Conservation (phyloP, 1,284 basidiomycete species). For the Cerioporus squamosus region DNA sequence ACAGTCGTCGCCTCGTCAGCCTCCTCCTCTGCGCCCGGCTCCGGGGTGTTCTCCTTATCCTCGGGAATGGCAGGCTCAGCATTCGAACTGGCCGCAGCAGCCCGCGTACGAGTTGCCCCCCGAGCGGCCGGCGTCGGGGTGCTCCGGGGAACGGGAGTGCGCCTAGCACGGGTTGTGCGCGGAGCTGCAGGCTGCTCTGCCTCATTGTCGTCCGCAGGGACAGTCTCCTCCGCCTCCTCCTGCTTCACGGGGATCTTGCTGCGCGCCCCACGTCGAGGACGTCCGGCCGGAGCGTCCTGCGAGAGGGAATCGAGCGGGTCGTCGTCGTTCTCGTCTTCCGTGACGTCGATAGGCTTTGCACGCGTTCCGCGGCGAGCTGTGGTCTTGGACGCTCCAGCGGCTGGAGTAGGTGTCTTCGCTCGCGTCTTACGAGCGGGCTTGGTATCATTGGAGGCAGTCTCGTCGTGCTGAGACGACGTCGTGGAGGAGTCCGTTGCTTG, state of each 20-base stretch:
- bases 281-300: slow-evolving; percentile 10
- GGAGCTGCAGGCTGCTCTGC: slow-evolving; percentile 8
- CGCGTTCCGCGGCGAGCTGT: slow-evolving; percentile 22
- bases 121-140: slow-evolving; percentile 20
- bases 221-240: slow-evolving; percentile 25
- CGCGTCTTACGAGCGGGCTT: slow-evolving; percentile 25
- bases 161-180: slow-evolving; percentile 16
- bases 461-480: slow-evolving; percentile 8
- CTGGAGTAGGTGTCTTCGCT: slow-evolving; percentile 27
- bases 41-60: slow-evolving; percentile 48
- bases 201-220: slow-evolving; percentile 1
- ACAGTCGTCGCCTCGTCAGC: slow-evolving; percentile 9
- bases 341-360: slow-evolving; percentile 20
- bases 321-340: slow-evolving; percentile 24
- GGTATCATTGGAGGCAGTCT: slow-evolving; percentile 10
- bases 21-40: slow-evolving; percentile 31
- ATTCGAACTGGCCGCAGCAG: slow-evolving; percentile 9
- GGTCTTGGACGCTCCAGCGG: slow-evolving; percentile 5
- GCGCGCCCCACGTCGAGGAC: slow-evolving; percentile 28
- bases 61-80: slow-evolving; percentile 20
- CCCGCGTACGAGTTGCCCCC: slow-evolving; percentile 15
- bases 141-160: slow-evolving; percentile 19
- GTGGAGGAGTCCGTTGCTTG: slow-evolving; percentile 20
- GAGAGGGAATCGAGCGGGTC: slow-evolving; percentile 28
- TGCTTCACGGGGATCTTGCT: slow-evolving; percentile 31